Percentiles rank a stretch among this genome's conserved stretches.
phyloP scores from a whole-genome alignment of 2,329 filamentous ascomycete species.

The Alternaria gansuensis region DNA sequence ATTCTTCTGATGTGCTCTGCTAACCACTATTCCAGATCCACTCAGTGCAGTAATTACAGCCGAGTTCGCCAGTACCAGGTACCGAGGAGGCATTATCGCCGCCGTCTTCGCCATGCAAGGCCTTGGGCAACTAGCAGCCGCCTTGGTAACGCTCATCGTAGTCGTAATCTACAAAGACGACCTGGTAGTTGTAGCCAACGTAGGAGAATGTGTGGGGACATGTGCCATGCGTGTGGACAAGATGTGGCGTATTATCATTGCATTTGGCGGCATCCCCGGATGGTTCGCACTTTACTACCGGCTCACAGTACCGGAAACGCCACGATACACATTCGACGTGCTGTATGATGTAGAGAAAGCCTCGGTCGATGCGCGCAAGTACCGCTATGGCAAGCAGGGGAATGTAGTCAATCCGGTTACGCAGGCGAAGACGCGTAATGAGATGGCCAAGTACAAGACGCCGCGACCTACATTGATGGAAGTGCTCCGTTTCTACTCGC shows the following conservation, averaged over 20 bases:
- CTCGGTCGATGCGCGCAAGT: conserved; percentile 74
- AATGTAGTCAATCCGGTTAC: conserved; percentile 71
- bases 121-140: conserved; percentile 78
- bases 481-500: conserved; percentile 73
- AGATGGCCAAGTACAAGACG: conserved; percentile 48
- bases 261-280: conserved; percentile 81
- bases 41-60: conserved; percentile 85
- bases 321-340: conserved; percentile 87
- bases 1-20: not conserved
- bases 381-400: conserved; percentile 68
- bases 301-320: conserved; percentile 86
- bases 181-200: conserved; percentile 62
- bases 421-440: conserved; percentile 64
- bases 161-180: conserved; percentile 75
- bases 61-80: conserved; percentile 86
- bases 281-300: conserved; percentile 86
- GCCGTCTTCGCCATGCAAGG: conserved; percentile 89
- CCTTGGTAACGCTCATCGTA: conserved; percentile 77
- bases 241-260: conserved; percentile 86
- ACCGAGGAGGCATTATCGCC: conserved; percentile 87
- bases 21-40: conserved; percentile 60
- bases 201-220: conserved; percentile 66
- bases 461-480: conserved; percentile 58
- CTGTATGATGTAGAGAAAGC: conserved; percentile 71
- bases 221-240: conserved; percentile 81